Conservation (phyloP, 495 filamentous ascomycete genomes). For the Pseudomonodictys pantanalensis region DNA sequence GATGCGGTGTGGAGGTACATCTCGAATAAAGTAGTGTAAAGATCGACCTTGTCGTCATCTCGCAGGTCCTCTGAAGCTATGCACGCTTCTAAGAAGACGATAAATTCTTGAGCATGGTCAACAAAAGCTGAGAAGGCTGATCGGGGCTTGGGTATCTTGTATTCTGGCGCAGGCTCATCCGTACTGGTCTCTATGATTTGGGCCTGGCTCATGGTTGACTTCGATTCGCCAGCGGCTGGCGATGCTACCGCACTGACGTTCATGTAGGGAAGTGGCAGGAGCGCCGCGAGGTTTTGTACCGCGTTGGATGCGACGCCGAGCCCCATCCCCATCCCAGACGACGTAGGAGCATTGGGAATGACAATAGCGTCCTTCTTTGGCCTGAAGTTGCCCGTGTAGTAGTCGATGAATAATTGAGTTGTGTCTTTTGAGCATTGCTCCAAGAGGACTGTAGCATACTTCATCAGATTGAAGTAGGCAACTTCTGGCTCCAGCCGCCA, state of each 20-base stretch:
- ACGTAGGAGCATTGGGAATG: slow-evolving; percentile 50
- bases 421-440: slow-evolving; percentile 76
- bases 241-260: slow-evolving; percentile 50
- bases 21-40: slow-evolving; percentile 94
- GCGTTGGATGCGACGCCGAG: slow-evolving; percentile 56
- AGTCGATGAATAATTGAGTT: slow-evolving; percentile 84
- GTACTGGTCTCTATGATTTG: slow-evolving; percentile 43
- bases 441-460: slow-evolving; percentile 85
- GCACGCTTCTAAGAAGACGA: slow-evolving; percentile 84
- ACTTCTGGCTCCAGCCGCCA: slow-evolving; percentile 80
- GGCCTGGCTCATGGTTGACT: slow-evolving; percentile 38
- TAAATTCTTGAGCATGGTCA: slow-evolving; percentile 86
- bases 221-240: slow-evolving; percentile 30
- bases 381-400: slow-evolving; percentile 81
- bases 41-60: slow-evolving; percentile 71
- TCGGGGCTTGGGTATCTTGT: slow-evolving; percentile 73
- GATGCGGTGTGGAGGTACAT: slow-evolving; percentile 92
- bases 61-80: slow-evolving; percentile 64
- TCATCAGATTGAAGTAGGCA: slow-evolving; percentile 88
- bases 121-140: slow-evolving; percentile 96
- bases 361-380: slow-evolving; percentile 64
- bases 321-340: slow-evolving; percentile 49
- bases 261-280: slow-evolving; percentile 87
- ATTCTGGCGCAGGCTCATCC: slow-evolving; percentile 44
- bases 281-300: slow-evolving; percentile 74